These are phyloP conservation scores for Penicillium flavigenum DNA, from an alignment of 495 filamentous ascomycete genomes.

Conservation along the genomic window DNA sequence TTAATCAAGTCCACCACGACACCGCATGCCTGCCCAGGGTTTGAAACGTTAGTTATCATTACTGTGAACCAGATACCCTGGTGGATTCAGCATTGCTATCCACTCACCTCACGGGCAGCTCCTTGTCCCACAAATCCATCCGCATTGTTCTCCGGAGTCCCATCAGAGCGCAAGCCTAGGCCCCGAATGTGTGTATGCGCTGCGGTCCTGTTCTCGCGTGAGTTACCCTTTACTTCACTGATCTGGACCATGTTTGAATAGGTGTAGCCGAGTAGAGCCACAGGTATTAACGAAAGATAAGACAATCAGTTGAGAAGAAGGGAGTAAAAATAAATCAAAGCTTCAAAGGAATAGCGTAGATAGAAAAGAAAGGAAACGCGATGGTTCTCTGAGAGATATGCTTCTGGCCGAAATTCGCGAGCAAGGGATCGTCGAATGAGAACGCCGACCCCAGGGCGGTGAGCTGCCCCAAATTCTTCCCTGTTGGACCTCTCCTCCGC, in stretches of 20 bases:
- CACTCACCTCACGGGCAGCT: conserved; percentile 75
- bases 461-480: conserved; percentile 44
- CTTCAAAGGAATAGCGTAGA: conserved; percentile 14
- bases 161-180: conserved; percentile 78
- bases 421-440: conserved; percentile 38
- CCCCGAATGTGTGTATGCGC: conserved; percentile 97
- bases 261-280: conserved; percentile 30
- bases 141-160: conserved; percentile 70
- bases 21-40: conserved; percentile 70
- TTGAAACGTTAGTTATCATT: conserved; percentile 16
- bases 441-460: conserved; percentile 40
- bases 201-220: conserved; percentile 91
- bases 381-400: conserved; percentile 19
- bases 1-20: conserved; percentile 93
- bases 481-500: conserved; percentile 6
- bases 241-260: conserved; percentile 77
- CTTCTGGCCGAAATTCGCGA: conserved; percentile 42
- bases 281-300: conserved; percentile 1
- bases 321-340: conserved; percentile 6
- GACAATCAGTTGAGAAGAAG: conserved; percentile 6
- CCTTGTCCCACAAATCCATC: conserved; percentile 89
- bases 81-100: conserved; percentile 7
- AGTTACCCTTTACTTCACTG: conserved; percentile 92
- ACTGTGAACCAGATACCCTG: neutral
- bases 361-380: conserved; percentile 20